Evolutionary conservation across 208 protist species (phyloP).

Genomic region (Spongospora subterranea): DNA sequence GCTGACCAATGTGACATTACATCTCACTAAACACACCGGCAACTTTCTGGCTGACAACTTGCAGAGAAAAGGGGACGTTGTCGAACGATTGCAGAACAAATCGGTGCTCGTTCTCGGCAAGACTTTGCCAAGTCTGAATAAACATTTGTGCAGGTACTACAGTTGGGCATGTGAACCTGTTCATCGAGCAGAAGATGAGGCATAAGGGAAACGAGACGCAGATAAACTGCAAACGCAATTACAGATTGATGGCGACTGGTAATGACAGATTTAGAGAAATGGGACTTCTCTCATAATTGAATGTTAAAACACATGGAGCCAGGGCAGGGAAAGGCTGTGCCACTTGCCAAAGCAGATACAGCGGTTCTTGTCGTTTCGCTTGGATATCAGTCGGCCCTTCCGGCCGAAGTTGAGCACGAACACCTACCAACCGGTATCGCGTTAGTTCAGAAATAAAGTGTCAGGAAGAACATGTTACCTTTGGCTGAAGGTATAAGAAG

Average conservation of each 20-base stretch:
- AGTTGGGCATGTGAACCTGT: background rate
- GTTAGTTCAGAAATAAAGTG: background rate
- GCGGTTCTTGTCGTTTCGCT: background rate
- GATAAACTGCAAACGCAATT: background rate
- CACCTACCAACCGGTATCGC: background rate
- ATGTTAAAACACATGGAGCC: background rate
- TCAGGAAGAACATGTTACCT: background rate
- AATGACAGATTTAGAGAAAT: background rate
- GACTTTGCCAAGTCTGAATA: background rate
- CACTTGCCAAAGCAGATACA: constrained; percentile 49
- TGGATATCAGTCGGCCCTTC: background rate
- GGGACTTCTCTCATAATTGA: background rate
- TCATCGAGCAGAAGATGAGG: too few species aligned
- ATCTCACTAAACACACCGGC: background rate
- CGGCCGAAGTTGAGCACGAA: background rate
- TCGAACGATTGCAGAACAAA: constrained; percentile 38
- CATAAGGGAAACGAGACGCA: background rate
- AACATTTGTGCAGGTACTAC: background rate
- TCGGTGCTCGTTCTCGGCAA: background rate
- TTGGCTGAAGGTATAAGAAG: background rate
- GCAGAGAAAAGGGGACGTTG: background rate
- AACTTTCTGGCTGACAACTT: background rate
- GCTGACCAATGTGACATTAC: background rate
- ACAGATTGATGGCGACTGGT: constrained; percentile 31
- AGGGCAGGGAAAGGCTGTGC: constrained; percentile 12